These are phyloP conservation scores for Begonia peltatifolia DNA, from an alignment of 306 rosid species.

Conservation along the genomic window DNA sequence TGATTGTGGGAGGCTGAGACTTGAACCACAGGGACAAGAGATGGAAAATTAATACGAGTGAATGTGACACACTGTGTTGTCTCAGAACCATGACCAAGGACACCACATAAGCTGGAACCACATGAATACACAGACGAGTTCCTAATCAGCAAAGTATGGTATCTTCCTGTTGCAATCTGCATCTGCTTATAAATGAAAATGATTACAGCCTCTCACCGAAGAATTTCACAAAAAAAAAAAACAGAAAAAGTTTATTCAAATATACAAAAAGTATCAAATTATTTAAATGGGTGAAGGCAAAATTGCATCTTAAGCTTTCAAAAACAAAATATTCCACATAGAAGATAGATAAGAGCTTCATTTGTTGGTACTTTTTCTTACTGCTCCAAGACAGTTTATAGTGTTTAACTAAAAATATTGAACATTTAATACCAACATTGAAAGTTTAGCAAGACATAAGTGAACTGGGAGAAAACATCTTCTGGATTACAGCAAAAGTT, in stretches of 20 bases:
- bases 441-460: too few relatives aligned
- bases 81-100: conserved; percentile 84
- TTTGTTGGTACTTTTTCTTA: too few relatives aligned
- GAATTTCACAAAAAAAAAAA: background rate
- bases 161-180: conserved; percentile 80
- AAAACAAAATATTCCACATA: background rate
- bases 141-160: conserved; percentile 68
- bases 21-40: conserved; percentile 44
- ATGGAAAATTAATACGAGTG: conserved; percentile 51
- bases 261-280: background rate
- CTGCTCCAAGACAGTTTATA: too few relatives aligned
- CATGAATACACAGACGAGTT: conserved; percentile 75
- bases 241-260: background rate
- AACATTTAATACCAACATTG: too few relatives aligned
- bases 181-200: conserved; percentile 44
- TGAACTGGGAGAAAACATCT: too few relatives aligned
- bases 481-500: too few relatives aligned
- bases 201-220: conserved; percentile 1
- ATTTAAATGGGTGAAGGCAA: background rate
- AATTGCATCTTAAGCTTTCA: too few relatives aligned
- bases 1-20: conserved; percentile 86
- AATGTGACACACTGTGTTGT: conserved; percentile 66
- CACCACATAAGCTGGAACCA: conserved; percentile 80
- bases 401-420: too few relatives aligned
- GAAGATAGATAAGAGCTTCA: conserved; percentile 1